A percentile compares a stretch with the other conserved stretches of the same genome.
These are phyloP conservation scores for Diaporthe sp. DNA, from an alignment of 2,329 filamentous ascomycete genomes.

Conservation along the genomic window DNA sequence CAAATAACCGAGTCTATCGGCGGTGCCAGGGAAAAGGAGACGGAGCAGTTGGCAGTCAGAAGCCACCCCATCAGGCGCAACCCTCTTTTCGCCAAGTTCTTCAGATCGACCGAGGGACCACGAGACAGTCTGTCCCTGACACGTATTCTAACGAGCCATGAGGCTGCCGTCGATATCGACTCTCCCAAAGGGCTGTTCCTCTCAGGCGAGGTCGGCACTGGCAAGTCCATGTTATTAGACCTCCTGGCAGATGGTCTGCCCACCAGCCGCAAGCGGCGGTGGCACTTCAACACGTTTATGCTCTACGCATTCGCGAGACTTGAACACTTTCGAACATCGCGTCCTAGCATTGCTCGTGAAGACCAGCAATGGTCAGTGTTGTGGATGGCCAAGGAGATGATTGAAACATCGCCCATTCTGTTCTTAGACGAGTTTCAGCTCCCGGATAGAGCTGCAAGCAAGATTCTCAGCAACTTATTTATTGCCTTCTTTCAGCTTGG, in stretches of 20 bases:
- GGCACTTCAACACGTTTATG: slow-evolving; percentile 92
- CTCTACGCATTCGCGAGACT: slow-evolving; percentile 80
- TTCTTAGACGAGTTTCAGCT: slow-evolving; percentile 90
- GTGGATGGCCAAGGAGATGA: slow-evolving; percentile 81
- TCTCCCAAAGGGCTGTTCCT: slow-evolving; percentile 83
- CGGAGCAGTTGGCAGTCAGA: slow-evolving; percentile 61
- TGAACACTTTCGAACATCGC: slow-evolving; percentile 71
- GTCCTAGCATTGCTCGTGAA: slow-evolving; percentile 43
- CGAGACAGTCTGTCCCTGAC: slow-evolving; percentile 76
- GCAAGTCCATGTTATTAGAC: slow-evolving; percentile 89
- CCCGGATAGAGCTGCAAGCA: slow-evolving; percentile 82
- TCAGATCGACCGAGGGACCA: slow-evolving; percentile 66
- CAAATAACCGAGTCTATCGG: slow-evolving; percentile 68
- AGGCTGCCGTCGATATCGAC: slow-evolving; percentile 78
- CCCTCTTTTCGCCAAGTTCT: slow-evolving; percentile 71
- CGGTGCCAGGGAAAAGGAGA: slow-evolving; percentile 49
- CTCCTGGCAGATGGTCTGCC: slow-evolving; percentile 84
- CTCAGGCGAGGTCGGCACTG: slow-evolving; percentile 85
- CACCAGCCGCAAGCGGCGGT: slow-evolving; percentile 78
- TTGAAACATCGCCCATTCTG: slow-evolving; percentile 80
- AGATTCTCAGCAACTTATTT: slow-evolving; percentile 84
- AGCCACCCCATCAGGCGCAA: slow-evolving; percentile 71
- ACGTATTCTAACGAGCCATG: slow-evolving; percentile 76
- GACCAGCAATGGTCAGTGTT: slow-evolving; percentile 76
- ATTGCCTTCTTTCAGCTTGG: slow-evolving; percentile 86